These are phyloP conservation scores for Wallacemonas sp. DNA, from an alignment of 208 protist species.

Conservation along the genomic window DNA sequence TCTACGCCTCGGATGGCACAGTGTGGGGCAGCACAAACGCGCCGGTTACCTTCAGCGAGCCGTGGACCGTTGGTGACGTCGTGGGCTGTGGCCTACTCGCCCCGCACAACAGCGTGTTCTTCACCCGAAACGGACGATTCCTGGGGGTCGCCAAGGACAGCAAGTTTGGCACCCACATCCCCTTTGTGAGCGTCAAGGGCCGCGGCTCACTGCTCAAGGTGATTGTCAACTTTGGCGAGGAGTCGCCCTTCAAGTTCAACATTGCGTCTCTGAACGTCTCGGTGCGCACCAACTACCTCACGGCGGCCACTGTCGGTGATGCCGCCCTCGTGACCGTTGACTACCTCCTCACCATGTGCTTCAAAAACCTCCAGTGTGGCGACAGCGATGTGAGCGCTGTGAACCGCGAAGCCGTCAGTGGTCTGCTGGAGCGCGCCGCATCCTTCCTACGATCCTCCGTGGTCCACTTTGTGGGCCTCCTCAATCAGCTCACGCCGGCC, in stretches of 20 bases:
- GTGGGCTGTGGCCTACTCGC: slow-evolving; percentile 85
- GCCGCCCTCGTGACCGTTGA: slow-evolving; percentile 64
- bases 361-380: slow-evolving; percentile 41
- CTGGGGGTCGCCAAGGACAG: slow-evolving; percentile 70
- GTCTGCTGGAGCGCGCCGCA: slow-evolving; percentile 64
- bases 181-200: slow-evolving; percentile 65
- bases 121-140: slow-evolving; percentile 86
- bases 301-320: slow-evolving; percentile 55
- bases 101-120: slow-evolving; percentile 82
- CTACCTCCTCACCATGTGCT: slow-evolving; percentile 80
- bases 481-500: not conserved
- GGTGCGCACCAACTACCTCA: slow-evolving; percentile 51
- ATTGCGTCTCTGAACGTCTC: slow-evolving; percentile 74
- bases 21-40: slow-evolving; percentile 23
- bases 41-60: slow-evolving; percentile 38
- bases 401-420: slow-evolving; percentile 64
- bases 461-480: slow-evolving; percentile 1
- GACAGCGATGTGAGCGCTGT: slow-evolving; percentile 19
- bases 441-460: slow-evolving; percentile 59
- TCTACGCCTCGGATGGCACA: slow-evolving; percentile 55
- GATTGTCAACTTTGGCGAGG: slow-evolving; percentile 88
- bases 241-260: slow-evolving; percentile 84
- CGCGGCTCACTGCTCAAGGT: slow-evolving; percentile 66
- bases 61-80: slow-evolving; percentile 77
- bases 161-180: slow-evolving; percentile 51